phyloP scores from a whole-genome alignment of 78 protist genomes.

The Capsaspora owczarzaki region DNA sequence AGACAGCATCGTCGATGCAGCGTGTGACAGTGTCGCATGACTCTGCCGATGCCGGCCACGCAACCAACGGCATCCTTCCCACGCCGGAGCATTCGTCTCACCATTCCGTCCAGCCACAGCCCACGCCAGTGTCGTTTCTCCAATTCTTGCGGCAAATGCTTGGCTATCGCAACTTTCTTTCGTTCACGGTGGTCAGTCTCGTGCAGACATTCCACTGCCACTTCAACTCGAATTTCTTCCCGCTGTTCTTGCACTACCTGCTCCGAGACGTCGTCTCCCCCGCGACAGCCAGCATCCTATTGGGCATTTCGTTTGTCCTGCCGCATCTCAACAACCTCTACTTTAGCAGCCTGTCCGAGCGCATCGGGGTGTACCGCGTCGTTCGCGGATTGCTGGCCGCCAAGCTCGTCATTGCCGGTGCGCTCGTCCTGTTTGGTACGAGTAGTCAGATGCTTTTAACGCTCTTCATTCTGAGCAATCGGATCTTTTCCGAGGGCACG shows the following conservation, averaged over 20 bases:
- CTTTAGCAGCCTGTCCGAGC: not conserved
- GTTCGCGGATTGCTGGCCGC: not conserved
- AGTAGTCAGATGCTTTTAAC: not conserved
- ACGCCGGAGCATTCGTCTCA: too few relatives aligned
- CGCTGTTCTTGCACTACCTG: not conserved
- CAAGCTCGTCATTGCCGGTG: slow-evolving; percentile 1
- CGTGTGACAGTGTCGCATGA: too few relatives aligned
- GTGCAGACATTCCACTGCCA: slow-evolving; percentile 1
- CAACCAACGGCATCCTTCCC: too few relatives aligned
- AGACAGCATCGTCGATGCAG: too few relatives aligned
- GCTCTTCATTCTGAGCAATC: not conserved
- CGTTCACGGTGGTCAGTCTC: not conserved
- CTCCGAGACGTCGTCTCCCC: not conserved
- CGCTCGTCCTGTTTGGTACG: slow-evolving; percentile 52
- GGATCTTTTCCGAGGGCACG: not conserved
- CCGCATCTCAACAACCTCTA: not conserved
- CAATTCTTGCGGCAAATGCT: not conserved
- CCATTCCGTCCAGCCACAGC: too few relatives aligned
- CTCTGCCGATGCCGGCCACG: too few relatives aligned
- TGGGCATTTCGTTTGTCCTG: not conserved
- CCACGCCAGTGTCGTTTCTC: too few relatives aligned
- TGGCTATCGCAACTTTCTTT: not conserved
- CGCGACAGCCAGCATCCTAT: not conserved
- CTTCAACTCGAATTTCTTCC: not conserved
- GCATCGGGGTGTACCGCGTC: not conserved